phyloP scores from a whole-genome alignment of 1,139 yeast genomes.

The Wickerhamomyces sp. region DNA sequence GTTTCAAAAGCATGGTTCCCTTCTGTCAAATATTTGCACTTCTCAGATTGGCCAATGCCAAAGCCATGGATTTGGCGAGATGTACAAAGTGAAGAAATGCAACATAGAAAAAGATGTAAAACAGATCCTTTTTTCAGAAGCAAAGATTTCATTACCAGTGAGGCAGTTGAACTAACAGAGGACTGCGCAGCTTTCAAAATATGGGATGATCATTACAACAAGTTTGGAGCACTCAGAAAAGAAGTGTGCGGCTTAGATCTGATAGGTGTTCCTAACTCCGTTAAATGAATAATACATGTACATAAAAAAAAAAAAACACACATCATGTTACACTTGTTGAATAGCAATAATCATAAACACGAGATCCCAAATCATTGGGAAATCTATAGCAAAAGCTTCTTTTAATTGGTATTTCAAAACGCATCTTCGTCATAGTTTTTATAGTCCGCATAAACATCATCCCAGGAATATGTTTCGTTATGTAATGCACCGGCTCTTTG shows the following conservation, averaged over 20 bases:
- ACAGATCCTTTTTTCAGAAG: conserved; percentile 3
- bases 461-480: conserved; percentile 21
- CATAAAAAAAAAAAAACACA: no score
- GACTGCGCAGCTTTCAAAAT: conserved; percentile 19
- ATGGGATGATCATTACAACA: conserved; percentile 13
- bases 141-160: conserved; percentile 5
- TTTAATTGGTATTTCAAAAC: conserved; percentile 9
- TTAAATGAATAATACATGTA: no score
- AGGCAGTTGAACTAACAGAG: conserved; percentile 4
- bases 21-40: conserved; percentile 34
- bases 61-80: conserved; percentile 37
- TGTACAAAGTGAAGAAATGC: conserved; percentile 2
- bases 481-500: conserved; percentile 14
- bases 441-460: conserved; percentile 26
- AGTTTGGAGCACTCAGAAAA: not conserved
- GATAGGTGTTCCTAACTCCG: not conserved
- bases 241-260: not conserved
- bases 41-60: conserved; percentile 44
- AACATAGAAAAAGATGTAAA: conserved; percentile 6
- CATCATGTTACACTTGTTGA: no score
- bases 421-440: conserved; percentile 24
- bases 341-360: no score
- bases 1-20: conserved; percentile 4
- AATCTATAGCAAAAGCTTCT: conserved; percentile 2
- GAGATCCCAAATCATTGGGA: not conserved